A percentile compares a stretch with the other conserved stretches of the same genome.
Evolutionary conservation across 257 asterid species (phyloP).

Genomic region (Fraxinus pennsylvanica): DNA sequence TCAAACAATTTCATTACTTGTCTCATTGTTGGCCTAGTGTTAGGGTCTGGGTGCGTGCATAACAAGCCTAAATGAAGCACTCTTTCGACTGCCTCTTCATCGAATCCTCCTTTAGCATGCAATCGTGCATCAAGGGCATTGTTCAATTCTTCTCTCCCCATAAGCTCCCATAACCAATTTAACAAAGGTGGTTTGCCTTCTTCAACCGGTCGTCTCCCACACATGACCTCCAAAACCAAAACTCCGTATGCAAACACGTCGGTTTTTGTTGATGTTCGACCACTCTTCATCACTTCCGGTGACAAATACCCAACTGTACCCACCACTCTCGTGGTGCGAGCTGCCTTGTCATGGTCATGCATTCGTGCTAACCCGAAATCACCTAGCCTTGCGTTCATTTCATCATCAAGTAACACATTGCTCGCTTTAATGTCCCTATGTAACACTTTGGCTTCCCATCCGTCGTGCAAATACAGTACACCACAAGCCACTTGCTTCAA

Average conservation of each 20-base stretch:
- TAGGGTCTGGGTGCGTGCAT: slow-evolving; percentile 55
- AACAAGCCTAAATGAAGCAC: slow-evolving; percentile 61
- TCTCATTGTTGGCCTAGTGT: slow-evolving; percentile 70
- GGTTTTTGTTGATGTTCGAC: slow-evolving; percentile 54
- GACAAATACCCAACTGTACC: slow-evolving; percentile 76
- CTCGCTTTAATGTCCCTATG: slow-evolving; percentile 48
- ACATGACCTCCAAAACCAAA: slow-evolving; percentile 57
- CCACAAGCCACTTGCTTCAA: slow-evolving; percentile 68
- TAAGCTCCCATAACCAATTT: slow-evolving; percentile 58
- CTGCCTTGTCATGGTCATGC: slow-evolving; percentile 62
- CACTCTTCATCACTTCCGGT: slow-evolving; percentile 58
- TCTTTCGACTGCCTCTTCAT: slow-evolving; percentile 48
- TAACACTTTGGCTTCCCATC: slow-evolving; percentile 70
- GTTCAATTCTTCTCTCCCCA: slow-evolving; percentile 44
- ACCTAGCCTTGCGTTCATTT: slow-evolving; percentile 31
- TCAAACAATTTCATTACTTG: slow-evolving; percentile 62
- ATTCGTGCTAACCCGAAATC: slow-evolving; percentile 79
- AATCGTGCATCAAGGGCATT: slow-evolving; percentile 40
- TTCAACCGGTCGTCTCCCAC: slow-evolving; percentile 63
- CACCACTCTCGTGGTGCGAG: slow-evolving; percentile 71
- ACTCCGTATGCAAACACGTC: slow-evolving; percentile 67
- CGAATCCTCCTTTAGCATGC: slow-evolving; percentile 33
- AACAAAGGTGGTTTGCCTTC: slow-evolving; percentile 52
- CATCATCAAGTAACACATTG: too few relatives aligned
- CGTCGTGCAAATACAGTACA: slow-evolving; percentile 58